These are phyloP conservation scores for Xerophyta viscosa DNA, from an alignment of 106 monocot species.

Conservation along the genomic window DNA sequence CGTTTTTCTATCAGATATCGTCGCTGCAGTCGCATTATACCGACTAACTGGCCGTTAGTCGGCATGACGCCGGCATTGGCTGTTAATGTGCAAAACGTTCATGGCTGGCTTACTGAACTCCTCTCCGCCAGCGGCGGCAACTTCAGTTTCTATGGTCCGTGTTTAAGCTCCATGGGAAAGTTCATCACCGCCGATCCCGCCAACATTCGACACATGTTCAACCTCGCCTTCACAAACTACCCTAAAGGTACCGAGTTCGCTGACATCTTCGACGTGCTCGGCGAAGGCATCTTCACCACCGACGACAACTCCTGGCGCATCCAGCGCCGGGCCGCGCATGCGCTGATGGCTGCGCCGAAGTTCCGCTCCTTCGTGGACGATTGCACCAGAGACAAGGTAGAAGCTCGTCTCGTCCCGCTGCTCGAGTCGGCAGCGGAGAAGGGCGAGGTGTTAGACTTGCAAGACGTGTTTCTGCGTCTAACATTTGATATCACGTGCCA, in stretches of 20 bases:
- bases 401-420: conserved; percentile 21
- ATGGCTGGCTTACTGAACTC: conserved; percentile 1
- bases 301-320: conserved; percentile 32
- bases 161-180: conserved; percentile 5
- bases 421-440: conserved; percentile 4
- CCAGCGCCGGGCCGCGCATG: conserved; percentile 27
- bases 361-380: conserved; percentile 16
- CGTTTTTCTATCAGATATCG: not conserved
- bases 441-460: conserved; percentile 16
- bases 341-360: conserved; percentile 7
- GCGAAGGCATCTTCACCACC: conserved; percentile 38
- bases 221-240: conserved; percentile 30
- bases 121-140: not conserved
- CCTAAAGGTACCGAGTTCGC: conserved; percentile 40
- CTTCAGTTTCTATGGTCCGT: not conserved
- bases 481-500: conserved; percentile 24
- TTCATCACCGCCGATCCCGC: conserved; percentile 25
- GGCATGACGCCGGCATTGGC: conserved; percentile 4
- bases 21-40: not conserved
- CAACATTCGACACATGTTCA: conserved; percentile 45
- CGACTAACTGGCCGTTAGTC: conserved; percentile 4
- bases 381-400: conserved; percentile 28
- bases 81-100: not conserved
- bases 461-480: conserved; percentile 39
- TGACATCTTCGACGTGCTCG: conserved; percentile 40